These are phyloP conservation scores for Barnettozyma siamensis DNA, from an alignment of 805 yeast species.

Conservation along the genomic window DNA sequence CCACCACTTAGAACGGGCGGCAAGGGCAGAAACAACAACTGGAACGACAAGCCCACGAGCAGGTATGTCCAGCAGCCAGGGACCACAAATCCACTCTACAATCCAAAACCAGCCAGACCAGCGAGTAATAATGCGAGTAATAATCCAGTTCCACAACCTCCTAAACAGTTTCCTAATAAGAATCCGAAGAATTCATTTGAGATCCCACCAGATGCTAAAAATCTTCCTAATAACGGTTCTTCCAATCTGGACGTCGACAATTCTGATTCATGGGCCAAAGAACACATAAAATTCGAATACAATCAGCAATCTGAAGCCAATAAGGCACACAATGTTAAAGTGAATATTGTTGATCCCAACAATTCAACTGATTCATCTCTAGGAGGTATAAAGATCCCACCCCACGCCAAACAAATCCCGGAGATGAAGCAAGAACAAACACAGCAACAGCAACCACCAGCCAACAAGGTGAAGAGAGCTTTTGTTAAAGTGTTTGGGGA, in stretches of 20 bases:
- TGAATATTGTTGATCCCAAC: neutral
- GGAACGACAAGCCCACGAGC: neutral
- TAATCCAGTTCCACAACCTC: neutral
- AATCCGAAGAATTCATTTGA: neutral
- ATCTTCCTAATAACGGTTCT: too few species aligned
- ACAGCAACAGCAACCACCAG: too few species aligned
- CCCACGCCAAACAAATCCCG: neutral
- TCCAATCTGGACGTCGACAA: too few species aligned
- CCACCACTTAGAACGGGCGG: too few species aligned
- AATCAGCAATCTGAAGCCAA: too few species aligned
- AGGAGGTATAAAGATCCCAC: constrained; percentile 1
- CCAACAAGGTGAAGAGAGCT: too few species aligned
- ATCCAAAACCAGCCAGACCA: neutral
- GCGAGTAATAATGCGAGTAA: neutral
- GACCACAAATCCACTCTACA: neutral
- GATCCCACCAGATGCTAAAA: neutral
- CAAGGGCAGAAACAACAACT: too few species aligned
- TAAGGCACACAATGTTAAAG: too few species aligned
- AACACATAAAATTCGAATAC: neutral
- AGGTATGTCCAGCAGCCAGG: neutral
- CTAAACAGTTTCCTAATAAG: neutral
- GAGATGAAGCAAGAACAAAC: too few species aligned
- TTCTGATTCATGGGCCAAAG: neutral
- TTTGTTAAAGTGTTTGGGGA: too few species aligned
- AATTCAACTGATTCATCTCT: neutral